Percentiles rank a stretch among this genome's conserved stretches.
Conservation (phyloP, 805 yeast genomes). For the Kodamaea fukazawae region DNA sequence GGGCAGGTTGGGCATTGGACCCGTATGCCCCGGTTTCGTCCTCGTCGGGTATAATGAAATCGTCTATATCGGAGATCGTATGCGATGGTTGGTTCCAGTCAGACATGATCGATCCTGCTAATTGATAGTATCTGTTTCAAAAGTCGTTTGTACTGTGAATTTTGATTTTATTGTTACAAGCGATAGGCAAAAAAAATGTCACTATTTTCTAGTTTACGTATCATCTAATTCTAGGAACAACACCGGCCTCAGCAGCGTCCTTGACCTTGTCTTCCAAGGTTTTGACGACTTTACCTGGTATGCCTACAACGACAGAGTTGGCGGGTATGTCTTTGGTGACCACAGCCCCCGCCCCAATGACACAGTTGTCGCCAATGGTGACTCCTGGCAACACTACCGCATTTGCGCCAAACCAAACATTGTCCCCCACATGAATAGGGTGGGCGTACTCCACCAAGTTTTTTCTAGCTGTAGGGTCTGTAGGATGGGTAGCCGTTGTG, state of each 20-base stretch:
- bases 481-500: constrained; percentile 63
- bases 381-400: constrained; percentile 62
- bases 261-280: constrained; percentile 16
- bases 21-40: constrained; percentile 23
- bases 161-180: too few species aligned
- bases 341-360: constrained; percentile 67
- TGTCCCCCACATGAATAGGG: constrained; percentile 59
- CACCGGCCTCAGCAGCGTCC: constrained; percentile 6
- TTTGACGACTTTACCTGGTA: constrained; percentile 52
- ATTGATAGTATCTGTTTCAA: too few species aligned
- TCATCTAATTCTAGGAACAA: neutral
- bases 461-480: constrained; percentile 46
- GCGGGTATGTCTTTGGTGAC: constrained; percentile 58
- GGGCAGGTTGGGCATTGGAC: constrained; percentile 33
- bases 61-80: constrained; percentile 22
- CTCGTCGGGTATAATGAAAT: constrained; percentile 40
- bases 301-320: constrained; percentile 58
- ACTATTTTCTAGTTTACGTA: too few species aligned
- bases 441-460: constrained; percentile 51
- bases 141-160: too few species aligned
- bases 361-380: constrained; percentile 57
- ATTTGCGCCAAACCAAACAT: constrained; percentile 66
- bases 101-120: constrained; percentile 2
- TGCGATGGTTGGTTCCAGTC: constrained; percentile 14
- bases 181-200: too few species aligned